Base-by-base conservation (phyloP, 2,329 filamentous ascomycete genomes). In the Tolypocladium endophyticum region DNA sequence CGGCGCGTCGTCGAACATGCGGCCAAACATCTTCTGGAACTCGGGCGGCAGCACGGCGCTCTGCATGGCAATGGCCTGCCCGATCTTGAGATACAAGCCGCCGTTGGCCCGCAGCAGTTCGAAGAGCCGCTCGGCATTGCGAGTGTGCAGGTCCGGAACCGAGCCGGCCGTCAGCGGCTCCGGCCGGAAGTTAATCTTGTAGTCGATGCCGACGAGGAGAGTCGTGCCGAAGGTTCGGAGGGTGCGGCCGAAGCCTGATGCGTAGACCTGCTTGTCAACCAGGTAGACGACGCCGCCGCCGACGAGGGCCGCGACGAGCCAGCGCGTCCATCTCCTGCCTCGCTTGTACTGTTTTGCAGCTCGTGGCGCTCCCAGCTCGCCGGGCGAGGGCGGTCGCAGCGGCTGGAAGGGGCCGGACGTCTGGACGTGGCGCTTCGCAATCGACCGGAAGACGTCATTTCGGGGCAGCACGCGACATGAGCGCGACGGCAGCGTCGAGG, bases 51-150 rank as follows among this genome's bases (percentile, higher is more conserved):
- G 77, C 33, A 97, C 87, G 0, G 93, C 93, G 65, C 89, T 93
- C 79, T 99, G 94, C 94, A 97, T 97, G 18, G 93, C 94, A 65
- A 99, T 93, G 5, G 94, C 94, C 79, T 99, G 94, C 0, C 94
- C 94, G 61, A 99, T 97, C 81, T 99, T 99, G 70, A 97, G 80
- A 71, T 97, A 99, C 23, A 99, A 76, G 0, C 94, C 94, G 61
- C 94, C 93, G 80, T 99, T 99, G 59, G 84, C 78, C 33, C 90
- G 83, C 65, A 97, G 80, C 63, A 99, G 77, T 36, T 93, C 81
- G 62, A 90, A 96, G 43, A 97, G 77, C 33, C 90, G 82, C 75
- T 92, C 85, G 0, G 94, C 94, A 70, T 89, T 96, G 62, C 94
- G 87, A 43, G 82, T 78, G 74, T 99, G 94, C 57, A 97, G 76